These are phyloP conservation scores for Salix exigua DNA, from an alignment of 345 rosid species.

Conservation along the genomic window DNA sequence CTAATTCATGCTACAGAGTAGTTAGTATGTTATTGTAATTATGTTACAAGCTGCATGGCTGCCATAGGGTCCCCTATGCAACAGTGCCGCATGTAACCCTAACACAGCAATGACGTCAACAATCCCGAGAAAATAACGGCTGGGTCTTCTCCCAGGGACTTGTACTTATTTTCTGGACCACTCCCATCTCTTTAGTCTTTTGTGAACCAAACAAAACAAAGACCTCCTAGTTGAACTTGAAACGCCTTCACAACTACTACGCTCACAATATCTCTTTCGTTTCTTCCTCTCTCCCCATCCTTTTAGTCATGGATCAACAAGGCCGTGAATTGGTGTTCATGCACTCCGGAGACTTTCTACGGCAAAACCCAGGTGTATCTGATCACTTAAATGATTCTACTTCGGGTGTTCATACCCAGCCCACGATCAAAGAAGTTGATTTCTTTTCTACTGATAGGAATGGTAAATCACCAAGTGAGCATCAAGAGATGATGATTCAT, in stretches of 20 bases:
- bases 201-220: background rate
- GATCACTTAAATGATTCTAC: constrained; percentile 13
- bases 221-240: constrained; percentile 21
- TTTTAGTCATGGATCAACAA: constrained; percentile 56
- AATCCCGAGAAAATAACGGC: constrained; percentile 40
- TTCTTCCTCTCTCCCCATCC: constrained; percentile 8
- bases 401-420: constrained; percentile 21
- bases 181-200: background rate
- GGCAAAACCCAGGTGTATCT: constrained; percentile 21
- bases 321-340: constrained; percentile 55
- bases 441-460: constrained; percentile 54
- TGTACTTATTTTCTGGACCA: constrained; percentile 20
- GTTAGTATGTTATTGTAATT: too few relatives aligned
- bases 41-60: background rate
- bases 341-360: constrained; percentile 44
- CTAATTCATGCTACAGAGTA: background rate
- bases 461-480: background rate
- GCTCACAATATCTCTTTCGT: background rate
- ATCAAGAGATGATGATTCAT: constrained; percentile 19
- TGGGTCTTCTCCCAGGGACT: constrained; percentile 24
- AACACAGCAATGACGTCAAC: constrained; percentile 27
- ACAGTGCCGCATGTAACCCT: constrained; percentile 9
- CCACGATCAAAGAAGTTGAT: constrained; percentile 65
- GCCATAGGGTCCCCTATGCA: background rate
- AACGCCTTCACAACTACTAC: constrained; percentile 27